A percentile compares a stretch with the other conserved stretches of the same genome.
Conservation (phyloP, 2,329 filamentous ascomycete genomes). For the Fusarium sublunatum region DNA sequence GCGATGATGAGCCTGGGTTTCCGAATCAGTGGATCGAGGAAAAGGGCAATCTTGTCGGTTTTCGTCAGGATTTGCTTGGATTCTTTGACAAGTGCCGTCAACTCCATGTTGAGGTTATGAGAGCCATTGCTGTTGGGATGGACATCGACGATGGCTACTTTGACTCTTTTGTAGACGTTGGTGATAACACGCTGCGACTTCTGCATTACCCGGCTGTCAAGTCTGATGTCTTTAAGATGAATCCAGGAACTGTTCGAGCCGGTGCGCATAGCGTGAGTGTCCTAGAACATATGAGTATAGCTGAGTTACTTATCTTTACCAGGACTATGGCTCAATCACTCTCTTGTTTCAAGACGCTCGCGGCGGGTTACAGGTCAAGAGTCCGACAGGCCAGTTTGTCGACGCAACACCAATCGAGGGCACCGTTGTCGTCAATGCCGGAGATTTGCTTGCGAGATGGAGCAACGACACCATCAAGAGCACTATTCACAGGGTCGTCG, state of each 20-base stretch:
- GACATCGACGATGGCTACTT: slow-evolving; percentile 78
- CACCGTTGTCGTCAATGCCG: slow-evolving; percentile 89
- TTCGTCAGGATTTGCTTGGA: slow-evolving; percentile 76
- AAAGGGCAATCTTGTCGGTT: slow-evolving; percentile 56
- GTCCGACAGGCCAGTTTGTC: slow-evolving; percentile 80
- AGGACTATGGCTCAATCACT: slow-evolving; percentile 71
- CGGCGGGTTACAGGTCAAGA: slow-evolving; percentile 70
- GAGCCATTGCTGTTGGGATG: slow-evolving; percentile 85
- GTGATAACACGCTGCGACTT: slow-evolving; percentile 77
- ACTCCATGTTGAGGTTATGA: slow-evolving; percentile 83
- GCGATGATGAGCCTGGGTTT: slow-evolving; percentile 66
- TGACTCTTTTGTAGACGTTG: slow-evolving; percentile 75
- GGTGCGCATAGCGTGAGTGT: slow-evolving; percentile 74
- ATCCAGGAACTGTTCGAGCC: slow-evolving; percentile 77
- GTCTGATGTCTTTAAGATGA: slow-evolving; percentile 72
- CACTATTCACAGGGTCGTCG: slow-evolving; percentile 89
- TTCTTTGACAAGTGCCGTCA: slow-evolving; percentile 82
- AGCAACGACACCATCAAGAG: slow-evolving; percentile 92
- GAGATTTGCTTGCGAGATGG: slow-evolving; percentile 87
- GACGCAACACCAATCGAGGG: slow-evolving; percentile 84
- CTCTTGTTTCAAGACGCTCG: slow-evolving; percentile 70
- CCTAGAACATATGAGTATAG: background rate
- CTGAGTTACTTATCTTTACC: background rate
- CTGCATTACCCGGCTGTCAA: slow-evolving; percentile 80
- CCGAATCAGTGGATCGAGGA: slow-evolving; percentile 82